Conservation (phyloP, 2,329 filamentous ascomycete species). For the Trichoderma sp. region DNA sequence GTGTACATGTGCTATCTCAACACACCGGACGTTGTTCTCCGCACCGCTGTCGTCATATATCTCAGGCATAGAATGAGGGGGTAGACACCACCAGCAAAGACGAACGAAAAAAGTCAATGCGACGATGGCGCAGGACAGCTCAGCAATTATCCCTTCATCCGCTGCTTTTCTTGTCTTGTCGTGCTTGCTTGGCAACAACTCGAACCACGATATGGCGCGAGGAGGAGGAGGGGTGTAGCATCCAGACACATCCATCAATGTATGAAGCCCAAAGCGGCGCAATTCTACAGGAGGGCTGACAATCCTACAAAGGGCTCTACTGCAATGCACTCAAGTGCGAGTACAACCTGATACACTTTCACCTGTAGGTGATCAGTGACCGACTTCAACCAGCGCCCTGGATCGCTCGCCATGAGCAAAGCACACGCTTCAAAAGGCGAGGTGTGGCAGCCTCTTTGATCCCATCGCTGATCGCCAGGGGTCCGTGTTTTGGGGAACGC, state of each 20-base stretch:
- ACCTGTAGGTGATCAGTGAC: neutral
- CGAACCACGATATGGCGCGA: neutral
- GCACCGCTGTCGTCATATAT: slow-evolving; percentile 11
- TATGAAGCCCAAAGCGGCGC: neutral
- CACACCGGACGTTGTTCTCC: slow-evolving; percentile 5
- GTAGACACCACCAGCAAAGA: neutral
- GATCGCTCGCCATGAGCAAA: neutral
- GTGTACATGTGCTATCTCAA: neutral
- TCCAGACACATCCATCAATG: neutral
- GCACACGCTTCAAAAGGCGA: neutral
- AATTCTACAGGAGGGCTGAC: neutral
- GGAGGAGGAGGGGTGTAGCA: neutral
- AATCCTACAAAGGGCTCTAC: neutral
- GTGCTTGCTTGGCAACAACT: neutral
- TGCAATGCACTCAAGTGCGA: neutral
- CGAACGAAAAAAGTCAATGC: neutral
- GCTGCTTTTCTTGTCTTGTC: neutral
- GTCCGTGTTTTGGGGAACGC: slow-evolving; percentile 1
- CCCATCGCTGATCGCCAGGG: slow-evolving; percentile 21
- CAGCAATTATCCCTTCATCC: neutral
- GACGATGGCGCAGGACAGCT: neutral
- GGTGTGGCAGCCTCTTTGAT: slow-evolving; percentile 13
- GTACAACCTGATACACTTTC: neutral
- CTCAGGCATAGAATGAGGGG: slow-evolving; percentile 2
- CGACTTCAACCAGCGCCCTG: neutral